phyloP scores from a whole-genome alignment of 495 filamentous ascomycete species.

The Antarctomyces pellizariae region DNA sequence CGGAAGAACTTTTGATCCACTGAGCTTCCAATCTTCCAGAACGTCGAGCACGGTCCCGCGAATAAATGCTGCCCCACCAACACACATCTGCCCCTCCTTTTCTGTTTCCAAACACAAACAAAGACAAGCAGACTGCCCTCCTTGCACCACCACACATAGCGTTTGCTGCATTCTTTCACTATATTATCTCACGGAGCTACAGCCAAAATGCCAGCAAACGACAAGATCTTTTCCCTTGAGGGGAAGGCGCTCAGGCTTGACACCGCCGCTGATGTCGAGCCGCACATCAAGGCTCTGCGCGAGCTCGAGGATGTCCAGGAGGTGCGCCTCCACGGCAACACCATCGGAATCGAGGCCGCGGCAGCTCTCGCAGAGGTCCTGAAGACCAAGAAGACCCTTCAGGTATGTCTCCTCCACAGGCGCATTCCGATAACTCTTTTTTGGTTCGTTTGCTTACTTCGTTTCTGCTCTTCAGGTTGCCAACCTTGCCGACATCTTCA shows the following conservation, averaged over 20 bases:
- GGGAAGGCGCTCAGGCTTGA: constrained; percentile 80
- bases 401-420: constrained; percentile 20
- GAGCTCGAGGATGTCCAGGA: constrained; percentile 57
- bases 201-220: constrained; percentile 20
- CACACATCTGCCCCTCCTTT: too few species aligned
- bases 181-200: too few species aligned
- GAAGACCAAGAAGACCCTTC: constrained; percentile 53
- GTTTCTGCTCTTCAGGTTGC: constrained; percentile 28
- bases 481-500: constrained; percentile 94
- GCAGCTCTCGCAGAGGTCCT: constrained; percentile 61
- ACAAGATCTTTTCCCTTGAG: constrained; percentile 71
- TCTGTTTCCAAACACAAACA: too few species aligned
- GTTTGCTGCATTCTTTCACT: too few species aligned
- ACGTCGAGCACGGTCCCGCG: too few species aligned
- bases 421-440: neutral
- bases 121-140: too few species aligned
- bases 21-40: too few species aligned
- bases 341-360: constrained; percentile 69
- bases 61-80: too few species aligned
- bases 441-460: neutral
- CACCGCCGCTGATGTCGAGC: constrained; percentile 60
- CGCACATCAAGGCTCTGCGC: constrained; percentile 54
- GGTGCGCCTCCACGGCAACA: constrained; percentile 69
- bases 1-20: too few species aligned
- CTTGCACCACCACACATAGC: too few species aligned